phyloP scores from a whole-genome alignment of 108 stramenopile genomes.

The Asterionellopsis glacialis region DNA sequence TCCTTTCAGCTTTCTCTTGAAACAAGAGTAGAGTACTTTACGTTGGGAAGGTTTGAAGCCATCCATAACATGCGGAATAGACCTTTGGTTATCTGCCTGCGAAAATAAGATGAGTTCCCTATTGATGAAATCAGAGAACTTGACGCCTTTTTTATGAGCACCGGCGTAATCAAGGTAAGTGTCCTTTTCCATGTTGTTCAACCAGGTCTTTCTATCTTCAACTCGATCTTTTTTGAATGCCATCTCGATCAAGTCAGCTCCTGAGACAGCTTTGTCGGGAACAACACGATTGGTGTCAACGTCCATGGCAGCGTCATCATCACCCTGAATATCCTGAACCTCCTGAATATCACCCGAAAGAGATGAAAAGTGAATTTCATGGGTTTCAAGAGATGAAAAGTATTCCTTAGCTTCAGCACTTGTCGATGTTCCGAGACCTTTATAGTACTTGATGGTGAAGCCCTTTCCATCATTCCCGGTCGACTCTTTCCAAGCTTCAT shows the following conservation, averaged over 20 bases:
- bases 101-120: conserved; percentile 97
- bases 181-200: conserved; percentile 64
- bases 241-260: conserved; percentile 92
- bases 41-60: conserved; percentile 99
- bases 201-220: conserved; percentile 95
- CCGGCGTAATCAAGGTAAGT: conserved; percentile 87
- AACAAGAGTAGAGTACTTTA: conserved; percentile 97
- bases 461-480: conserved; percentile 89
- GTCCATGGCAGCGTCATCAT: conserved; percentile 20
- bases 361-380: conserved; percentile 63
- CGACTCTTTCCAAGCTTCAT: conserved; percentile 86
- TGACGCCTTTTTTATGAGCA: conserved; percentile 51
- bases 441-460: conserved; percentile 98
- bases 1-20: conserved; percentile 96
- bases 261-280: conserved; percentile 16
- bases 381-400: conserved; percentile 69
- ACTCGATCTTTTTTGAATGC: conserved; percentile 95
- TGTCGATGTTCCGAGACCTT: conserved; percentile 97
- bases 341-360: conserved; percentile 46
- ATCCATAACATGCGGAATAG: conserved; percentile 93
- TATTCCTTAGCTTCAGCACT: conserved; percentile 92
- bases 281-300: conserved; percentile 15
- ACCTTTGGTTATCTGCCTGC: conserved; percentile 87
- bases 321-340: conserved; percentile 21
- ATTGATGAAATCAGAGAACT: conserved; percentile 95